Conservation (phyloP, 2,329 filamentous ascomycete genomes). For the Spiromastix sp. region DNA sequence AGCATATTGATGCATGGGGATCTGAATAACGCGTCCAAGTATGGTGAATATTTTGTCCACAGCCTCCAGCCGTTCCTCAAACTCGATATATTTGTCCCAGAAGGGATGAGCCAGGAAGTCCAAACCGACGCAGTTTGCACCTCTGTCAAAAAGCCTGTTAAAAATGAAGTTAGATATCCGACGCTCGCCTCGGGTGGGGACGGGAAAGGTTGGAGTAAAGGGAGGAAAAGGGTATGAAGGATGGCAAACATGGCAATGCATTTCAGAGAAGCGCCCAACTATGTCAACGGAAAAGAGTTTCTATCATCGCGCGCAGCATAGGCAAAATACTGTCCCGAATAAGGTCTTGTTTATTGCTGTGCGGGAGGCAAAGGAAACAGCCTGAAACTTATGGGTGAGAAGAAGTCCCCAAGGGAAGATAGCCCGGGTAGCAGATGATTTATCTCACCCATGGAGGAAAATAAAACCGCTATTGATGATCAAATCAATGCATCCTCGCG, state of each 20-base stretch:
- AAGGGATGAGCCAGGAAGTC: conserved; percentile 93
- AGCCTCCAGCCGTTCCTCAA: conserved; percentile 80
- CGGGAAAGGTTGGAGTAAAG: conserved; percentile 21
- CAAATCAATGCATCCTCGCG: conserved; percentile 21
- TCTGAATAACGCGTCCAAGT: conserved; percentile 68
- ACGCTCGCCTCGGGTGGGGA: conserved; percentile 8
- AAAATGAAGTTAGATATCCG: conserved; percentile 29
- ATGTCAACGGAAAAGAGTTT: conserved; percentile 28
- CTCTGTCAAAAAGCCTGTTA: conserved; percentile 80
- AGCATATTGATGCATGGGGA: conserved; percentile 92
- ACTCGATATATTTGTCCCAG: conserved; percentile 98
- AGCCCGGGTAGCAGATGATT: conserved; percentile 43
- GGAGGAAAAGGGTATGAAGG: conserved; percentile 23
- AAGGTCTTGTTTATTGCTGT: conserved; percentile 22
- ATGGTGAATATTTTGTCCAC: conserved; percentile 79
- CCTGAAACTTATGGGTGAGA: conserved; percentile 43
- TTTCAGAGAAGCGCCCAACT: conserved; percentile 28
- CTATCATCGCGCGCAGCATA: conserved; percentile 26
- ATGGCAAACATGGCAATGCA: conserved; percentile 36
- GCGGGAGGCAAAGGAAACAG: conserved; percentile 36
- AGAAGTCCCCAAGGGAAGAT: conserved; percentile 33
- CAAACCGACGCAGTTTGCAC: conserved; percentile 70
- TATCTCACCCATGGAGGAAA: conserved; percentile 56
- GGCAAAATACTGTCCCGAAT: conserved; percentile 22
- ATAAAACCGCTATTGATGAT: conserved; percentile 31